phyloP scores from a whole-genome alignment of 2,329 filamentous ascomycete genomes.

The Ophiognomonia clavigignenti-juglandacearum region DNA sequence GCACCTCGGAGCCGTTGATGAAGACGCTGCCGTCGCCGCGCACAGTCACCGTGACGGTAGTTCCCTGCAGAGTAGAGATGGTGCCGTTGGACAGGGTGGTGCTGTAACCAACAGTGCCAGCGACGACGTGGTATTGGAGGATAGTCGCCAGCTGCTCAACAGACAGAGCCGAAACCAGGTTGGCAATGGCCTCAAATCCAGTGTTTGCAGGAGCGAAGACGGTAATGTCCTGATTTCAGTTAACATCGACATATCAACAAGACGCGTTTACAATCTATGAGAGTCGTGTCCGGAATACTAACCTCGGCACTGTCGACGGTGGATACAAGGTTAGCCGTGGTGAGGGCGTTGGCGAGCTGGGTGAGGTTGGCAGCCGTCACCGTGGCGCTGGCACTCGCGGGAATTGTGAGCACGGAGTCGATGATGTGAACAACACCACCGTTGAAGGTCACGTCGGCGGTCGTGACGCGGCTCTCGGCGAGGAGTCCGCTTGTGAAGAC shows the following conservation, averaged over 20 bases:
- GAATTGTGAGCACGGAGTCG: slow-evolving; percentile 41
- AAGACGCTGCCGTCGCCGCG: slow-evolving; percentile 36
- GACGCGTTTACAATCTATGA: neutral
- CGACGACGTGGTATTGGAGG: slow-evolving; percentile 61
- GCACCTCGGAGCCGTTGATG: slow-evolving; percentile 49
- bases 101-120: slow-evolving; percentile 50
- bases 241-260: too few relatives aligned
- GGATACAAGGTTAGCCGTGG: slow-evolving; percentile 34
- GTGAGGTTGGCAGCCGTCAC: slow-evolving; percentile 38
- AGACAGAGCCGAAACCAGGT: slow-evolving; percentile 41
- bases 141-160: slow-evolving; percentile 43
- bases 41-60: slow-evolving; percentile 41
- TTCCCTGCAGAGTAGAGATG: slow-evolving; percentile 33
- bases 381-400: slow-evolving; percentile 36
- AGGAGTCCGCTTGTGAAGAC: slow-evolving; percentile 49
- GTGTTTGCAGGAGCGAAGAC: slow-evolving; percentile 60
- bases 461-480: slow-evolving; percentile 40
- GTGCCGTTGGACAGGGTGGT: slow-evolving; percentile 26
- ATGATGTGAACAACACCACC: slow-evolving; percentile 52
- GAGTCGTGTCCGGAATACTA: neutral
- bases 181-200: slow-evolving; percentile 55
- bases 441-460: slow-evolving; percentile 47
- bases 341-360: slow-evolving; percentile 41
- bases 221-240: slow-evolving; percentile 50
- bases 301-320: slow-evolving; percentile 30